A percentile compares a stretch with the other conserved stretches of the same genome.
Conservation (phyloP, 192 early-diverging fungal species). For the Backusella luteola region DNA sequence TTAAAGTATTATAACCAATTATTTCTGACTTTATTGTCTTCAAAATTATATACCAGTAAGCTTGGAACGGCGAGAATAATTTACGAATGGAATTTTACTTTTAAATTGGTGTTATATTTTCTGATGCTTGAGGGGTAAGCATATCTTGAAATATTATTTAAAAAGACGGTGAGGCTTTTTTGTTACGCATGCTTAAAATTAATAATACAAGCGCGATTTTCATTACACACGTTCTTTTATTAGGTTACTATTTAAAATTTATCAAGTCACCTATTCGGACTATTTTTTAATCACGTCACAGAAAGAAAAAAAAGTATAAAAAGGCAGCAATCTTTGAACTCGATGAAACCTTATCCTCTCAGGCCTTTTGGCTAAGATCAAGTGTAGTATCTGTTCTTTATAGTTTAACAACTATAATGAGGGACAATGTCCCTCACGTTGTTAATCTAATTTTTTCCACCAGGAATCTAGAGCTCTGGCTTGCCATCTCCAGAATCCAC, state of each 20-base stretch:
- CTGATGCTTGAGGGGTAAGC: too few relatives aligned
- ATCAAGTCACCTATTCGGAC: not conserved
- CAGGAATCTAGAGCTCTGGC: conserved; percentile 44
- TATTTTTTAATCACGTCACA: not conserved
- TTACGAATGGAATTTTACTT: too few relatives aligned
- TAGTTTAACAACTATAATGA: conserved; percentile 66
- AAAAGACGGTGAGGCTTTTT: too few relatives aligned
- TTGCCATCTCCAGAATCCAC: conserved; percentile 45
- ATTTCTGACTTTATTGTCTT: too few relatives aligned
- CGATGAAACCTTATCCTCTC: conserved; percentile 62
- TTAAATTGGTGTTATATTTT: too few relatives aligned
- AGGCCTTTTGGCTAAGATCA: conserved; percentile 87
- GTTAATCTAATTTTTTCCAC: conserved; percentile 63
- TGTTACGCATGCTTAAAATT: too few relatives aligned
- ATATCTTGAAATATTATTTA: too few relatives aligned
- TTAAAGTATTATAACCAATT: too few relatives aligned
- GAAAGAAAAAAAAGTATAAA: conserved; percentile 35
- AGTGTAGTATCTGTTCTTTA: conserved; percentile 90
- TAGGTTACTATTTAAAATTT: not conserved
- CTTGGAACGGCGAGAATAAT: too few relatives aligned
- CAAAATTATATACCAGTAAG: too few relatives aligned
- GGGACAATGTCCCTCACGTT: conserved; percentile 44
- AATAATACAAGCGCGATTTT: too few relatives aligned
- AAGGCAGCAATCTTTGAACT: conserved; percentile 1
- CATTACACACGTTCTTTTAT: too few relatives aligned